Conservation (phyloP, 495 filamentous ascomycete genomes). For the Apodospora peruviana region DNA sequence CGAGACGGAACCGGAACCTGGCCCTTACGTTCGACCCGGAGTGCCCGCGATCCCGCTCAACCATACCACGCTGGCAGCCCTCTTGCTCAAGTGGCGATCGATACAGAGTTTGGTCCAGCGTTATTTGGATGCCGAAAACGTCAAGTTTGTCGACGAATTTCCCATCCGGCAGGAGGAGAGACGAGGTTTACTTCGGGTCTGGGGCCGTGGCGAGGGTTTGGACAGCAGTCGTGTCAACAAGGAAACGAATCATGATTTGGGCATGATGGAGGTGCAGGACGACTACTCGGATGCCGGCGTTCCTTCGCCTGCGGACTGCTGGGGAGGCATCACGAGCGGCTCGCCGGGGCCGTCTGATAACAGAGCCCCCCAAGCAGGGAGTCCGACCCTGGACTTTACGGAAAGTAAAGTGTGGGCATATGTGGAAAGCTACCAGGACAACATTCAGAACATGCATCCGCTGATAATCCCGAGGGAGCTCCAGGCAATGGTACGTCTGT, state of each 20-base stretch:
- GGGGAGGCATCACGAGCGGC: conserved; percentile 47
- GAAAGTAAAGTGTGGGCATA: conserved; percentile 55
- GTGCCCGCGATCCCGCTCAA: conserved; percentile 66
- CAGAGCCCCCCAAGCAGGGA: conserved; percentile 46
- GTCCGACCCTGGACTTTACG: conserved; percentile 57
- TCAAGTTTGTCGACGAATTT: conserved; percentile 59
- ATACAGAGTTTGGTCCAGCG: conserved; percentile 52
- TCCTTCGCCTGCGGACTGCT: conserved; percentile 42
- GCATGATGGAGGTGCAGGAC: conserved; percentile 26
- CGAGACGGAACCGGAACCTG: conserved; percentile 39
- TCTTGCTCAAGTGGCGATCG: conserved; percentile 65
- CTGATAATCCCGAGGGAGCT: conserved; percentile 57
- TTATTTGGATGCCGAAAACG: conserved; percentile 35
- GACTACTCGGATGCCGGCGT: conserved; percentile 44
- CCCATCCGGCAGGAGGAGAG: conserved; percentile 68
- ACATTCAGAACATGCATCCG: conserved; percentile 87
- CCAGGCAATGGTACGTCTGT: conserved; percentile 43
- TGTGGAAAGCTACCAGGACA: conserved; percentile 63
- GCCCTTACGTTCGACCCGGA: conserved; percentile 41
- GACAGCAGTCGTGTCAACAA: conserved; percentile 33
- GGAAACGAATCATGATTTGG: conserved; percentile 25
- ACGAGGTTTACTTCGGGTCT: conserved; percentile 69
- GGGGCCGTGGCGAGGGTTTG: conserved; percentile 70
- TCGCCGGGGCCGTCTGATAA: conserved; percentile 30
- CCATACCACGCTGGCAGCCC: conserved; percentile 77